These are phyloP conservation scores for Plectosphaerella plurivora DNA, from an alignment of 2,329 filamentous ascomycete species.

Conservation along the genomic window DNA sequence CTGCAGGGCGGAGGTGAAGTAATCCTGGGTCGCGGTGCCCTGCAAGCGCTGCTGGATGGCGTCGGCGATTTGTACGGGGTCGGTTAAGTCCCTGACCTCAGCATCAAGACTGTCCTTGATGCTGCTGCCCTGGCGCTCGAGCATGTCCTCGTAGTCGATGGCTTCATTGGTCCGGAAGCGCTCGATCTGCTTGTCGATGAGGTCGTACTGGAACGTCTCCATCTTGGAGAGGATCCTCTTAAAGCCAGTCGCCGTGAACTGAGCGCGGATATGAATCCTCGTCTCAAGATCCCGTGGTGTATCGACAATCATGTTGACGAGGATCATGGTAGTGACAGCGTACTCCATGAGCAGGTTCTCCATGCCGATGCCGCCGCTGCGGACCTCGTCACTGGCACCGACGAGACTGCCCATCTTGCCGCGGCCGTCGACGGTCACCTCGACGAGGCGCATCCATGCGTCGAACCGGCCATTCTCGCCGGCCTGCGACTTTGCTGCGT, in stretches of 20 bases:
- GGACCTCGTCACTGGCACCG: slow-evolving; percentile 91
- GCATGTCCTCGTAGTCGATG: slow-evolving; percentile 96
- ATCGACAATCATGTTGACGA: slow-evolving; percentile 96
- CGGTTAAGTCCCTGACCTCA: slow-evolving; percentile 86
- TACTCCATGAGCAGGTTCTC: slow-evolving; percentile 99
- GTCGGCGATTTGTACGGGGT: slow-evolving; percentile 89
- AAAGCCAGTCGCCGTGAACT: slow-evolving; percentile 94
- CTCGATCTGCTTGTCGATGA: slow-evolving; percentile 97
- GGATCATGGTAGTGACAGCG: slow-evolving; percentile 86
- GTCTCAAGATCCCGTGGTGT: slow-evolving; percentile 84
- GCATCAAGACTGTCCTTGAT: slow-evolving; percentile 84
- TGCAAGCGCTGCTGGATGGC: slow-evolving; percentile 83
- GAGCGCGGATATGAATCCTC: slow-evolving; percentile 88
- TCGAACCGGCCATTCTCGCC: slow-evolving; percentile 95
- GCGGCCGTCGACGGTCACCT: slow-evolving; percentile 92
- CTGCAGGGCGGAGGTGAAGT: slow-evolving; percentile 92
- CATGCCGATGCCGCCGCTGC: slow-evolving; percentile 95
- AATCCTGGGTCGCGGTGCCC: slow-evolving; percentile 84
- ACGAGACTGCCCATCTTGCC: slow-evolving; percentile 99
- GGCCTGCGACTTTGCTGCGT: slow-evolving; percentile 81
- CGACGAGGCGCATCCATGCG: slow-evolving; percentile 96
- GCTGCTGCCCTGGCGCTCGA: slow-evolving; percentile 85
- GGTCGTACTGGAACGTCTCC: slow-evolving; percentile 96
- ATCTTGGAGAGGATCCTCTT: slow-evolving; percentile 93
- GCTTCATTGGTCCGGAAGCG: slow-evolving; percentile 89